These are phyloP conservation scores for Phaeosphaeriaceae sp. DNA, from an alignment of 2,329 filamentous ascomycete genomes.

Conservation along the genomic window DNA sequence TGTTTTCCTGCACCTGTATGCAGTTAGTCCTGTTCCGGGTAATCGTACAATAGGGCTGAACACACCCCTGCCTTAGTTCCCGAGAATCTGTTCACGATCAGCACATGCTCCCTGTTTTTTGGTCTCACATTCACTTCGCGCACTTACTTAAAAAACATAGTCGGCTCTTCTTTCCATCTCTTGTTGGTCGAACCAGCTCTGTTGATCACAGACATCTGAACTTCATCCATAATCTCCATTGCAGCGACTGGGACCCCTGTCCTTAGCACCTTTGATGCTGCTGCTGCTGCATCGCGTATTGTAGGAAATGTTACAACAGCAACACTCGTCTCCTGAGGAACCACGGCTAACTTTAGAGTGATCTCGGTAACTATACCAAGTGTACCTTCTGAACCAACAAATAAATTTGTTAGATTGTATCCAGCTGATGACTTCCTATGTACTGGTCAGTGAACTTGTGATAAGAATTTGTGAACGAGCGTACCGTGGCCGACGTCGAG, in stretches of 20 bases:
- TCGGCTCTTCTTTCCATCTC: constrained; percentile 77
- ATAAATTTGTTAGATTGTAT: constrained; percentile 81
- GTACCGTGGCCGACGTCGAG: constrained; percentile 71
- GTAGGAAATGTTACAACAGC: constrained; percentile 80
- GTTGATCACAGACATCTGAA: constrained; percentile 86
- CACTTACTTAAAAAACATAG: constrained; percentile 78
- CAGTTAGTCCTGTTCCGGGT: constrained; percentile 35
- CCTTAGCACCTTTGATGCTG: constrained; percentile 77
- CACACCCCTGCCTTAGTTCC: constrained; percentile 72
- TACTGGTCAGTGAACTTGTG: constrained; percentile 7
- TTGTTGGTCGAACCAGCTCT: constrained; percentile 72
- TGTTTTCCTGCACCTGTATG: constrained; percentile 72
- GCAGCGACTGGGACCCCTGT: constrained; percentile 75
- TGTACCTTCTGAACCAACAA: constrained; percentile 83
- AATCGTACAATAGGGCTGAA: constrained; percentile 20
- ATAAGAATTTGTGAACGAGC: constrained; percentile 2
- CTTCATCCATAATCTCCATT: constrained; percentile 88
- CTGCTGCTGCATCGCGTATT: constrained; percentile 76
- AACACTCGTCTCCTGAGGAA: constrained; percentile 77
- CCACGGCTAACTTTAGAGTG: constrained; percentile 77
- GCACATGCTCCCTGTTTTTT: constrained; percentile 9
- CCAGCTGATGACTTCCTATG: constrained; percentile 75
- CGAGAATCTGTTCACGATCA: constrained; percentile 61
- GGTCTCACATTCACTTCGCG: constrained; percentile 2
- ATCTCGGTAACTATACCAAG: constrained; percentile 82